These are phyloP conservation scores for Erodium texanum DNA, from an alignment of 441 rosid species.

Conservation along the genomic window DNA sequence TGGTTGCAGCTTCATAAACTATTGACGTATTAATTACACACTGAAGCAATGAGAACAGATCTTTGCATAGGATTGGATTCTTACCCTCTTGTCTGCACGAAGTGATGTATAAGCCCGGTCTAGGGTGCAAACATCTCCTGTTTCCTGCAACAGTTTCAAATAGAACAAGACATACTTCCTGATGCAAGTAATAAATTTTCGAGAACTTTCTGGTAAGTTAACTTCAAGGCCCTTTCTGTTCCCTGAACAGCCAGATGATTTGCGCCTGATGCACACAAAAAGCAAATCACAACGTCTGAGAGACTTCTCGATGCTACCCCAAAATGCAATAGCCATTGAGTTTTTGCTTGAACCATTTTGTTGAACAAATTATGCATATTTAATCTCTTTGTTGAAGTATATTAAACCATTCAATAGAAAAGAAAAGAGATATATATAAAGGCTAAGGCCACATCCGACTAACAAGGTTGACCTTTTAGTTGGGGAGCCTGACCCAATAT, in stretches of 20 bases:
- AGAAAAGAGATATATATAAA: no score
- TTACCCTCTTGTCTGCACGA: constrained; percentile 88
- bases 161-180: constrained; percentile 82
- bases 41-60: constrained; percentile 11
- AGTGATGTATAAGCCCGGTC: constrained; percentile 86
- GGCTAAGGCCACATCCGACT: no score
- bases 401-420: no score
- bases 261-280: constrained; percentile 52
- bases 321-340: not conserved
- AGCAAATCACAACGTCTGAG: constrained; percentile 9
- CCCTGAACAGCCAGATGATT: constrained; percentile 65
- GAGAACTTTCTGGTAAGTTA: constrained; percentile 89
- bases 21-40: not conserved
- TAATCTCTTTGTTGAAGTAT: not conserved
- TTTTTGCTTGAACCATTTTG: not conserved
- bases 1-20: not conserved
- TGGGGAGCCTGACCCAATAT: no score
- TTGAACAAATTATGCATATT: constrained; percentile 4
- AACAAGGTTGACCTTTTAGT: no score
- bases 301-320: not conserved
- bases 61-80: constrained; percentile 16
- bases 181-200: constrained; percentile 95
- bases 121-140: constrained; percentile 70
- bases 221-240: constrained; percentile 90
- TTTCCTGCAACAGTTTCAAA: constrained; percentile 82